Percentiles rank a stretch among this genome's conserved stretches.
phyloP scores from a whole-genome alignment of 345 rosid species.

The Lepidium africanum region DNA sequence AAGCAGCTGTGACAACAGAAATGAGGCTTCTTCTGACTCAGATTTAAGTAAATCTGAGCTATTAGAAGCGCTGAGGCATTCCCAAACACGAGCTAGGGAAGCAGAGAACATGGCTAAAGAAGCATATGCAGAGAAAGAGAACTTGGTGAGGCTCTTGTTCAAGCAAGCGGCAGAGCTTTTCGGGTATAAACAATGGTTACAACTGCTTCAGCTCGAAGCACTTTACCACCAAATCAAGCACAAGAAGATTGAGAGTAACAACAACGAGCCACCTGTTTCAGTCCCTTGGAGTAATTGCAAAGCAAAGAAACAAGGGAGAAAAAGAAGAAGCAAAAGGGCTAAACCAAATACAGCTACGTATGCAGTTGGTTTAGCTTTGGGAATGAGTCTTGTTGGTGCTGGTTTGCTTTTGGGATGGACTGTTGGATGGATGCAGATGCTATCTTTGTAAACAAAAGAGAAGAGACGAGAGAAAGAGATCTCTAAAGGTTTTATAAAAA shows the following conservation, averaged over 20 bases:
- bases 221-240: slow-evolving; percentile 57
- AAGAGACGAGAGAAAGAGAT: background rate
- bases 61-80: slow-evolving; percentile 79
- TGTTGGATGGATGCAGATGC: slow-evolving; percentile 88
- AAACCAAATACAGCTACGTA: slow-evolving; percentile 33
- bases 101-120: slow-evolving; percentile 87
- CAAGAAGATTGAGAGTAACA: slow-evolving; percentile 33
- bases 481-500: background rate
- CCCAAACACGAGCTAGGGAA: slow-evolving; percentile 97
- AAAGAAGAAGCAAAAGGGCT: slow-evolving; percentile 19
- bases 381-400: slow-evolving; percentile 87
- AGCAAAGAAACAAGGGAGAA: slow-evolving; percentile 34
- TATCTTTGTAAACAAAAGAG: slow-evolving; percentile 41
- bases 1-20: slow-evolving; percentile 15
- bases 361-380: slow-evolving; percentile 59
- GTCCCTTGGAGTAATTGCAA: slow-evolving; percentile 48
- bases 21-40: slow-evolving; percentile 32
- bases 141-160: slow-evolving; percentile 66
- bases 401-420: slow-evolving; percentile 98
- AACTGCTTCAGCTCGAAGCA: slow-evolving; percentile 71
- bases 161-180: slow-evolving; percentile 93
- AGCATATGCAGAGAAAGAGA: slow-evolving; percentile 76
- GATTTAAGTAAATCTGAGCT: slow-evolving; percentile 64
- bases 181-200: slow-evolving; percentile 90
- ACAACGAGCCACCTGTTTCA: slow-evolving; percentile 37